Percentiles rank a stretch among this genome's conserved stretches.
phyloP scores from a whole-genome alignment of 139 green algal species.

The Ettlia oleoabundans region DNA sequence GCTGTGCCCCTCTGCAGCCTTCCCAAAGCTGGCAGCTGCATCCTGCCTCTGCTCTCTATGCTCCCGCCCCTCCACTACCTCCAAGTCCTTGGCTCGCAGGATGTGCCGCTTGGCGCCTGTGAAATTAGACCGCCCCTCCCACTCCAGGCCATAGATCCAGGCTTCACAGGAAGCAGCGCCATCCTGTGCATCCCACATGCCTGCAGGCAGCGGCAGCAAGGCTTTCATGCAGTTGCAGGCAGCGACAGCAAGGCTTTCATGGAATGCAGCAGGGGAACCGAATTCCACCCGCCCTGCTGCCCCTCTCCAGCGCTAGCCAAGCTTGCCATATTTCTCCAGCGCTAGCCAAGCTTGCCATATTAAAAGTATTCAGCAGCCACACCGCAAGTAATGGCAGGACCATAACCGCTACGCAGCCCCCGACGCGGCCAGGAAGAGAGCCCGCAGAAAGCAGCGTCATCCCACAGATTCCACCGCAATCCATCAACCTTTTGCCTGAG shows the following conservation, averaged over 20 bases:
- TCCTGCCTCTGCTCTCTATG: not conserved
- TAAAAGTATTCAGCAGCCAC: no score
- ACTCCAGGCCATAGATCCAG: slow-evolving; percentile 66
- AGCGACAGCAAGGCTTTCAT: not conserved
- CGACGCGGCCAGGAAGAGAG: no score
- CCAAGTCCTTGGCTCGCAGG: not conserved
- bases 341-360: not conserved
- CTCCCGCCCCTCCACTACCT: not conserved
- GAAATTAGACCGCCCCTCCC: slow-evolving; percentile 24
- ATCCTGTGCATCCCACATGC: slow-evolving; percentile 72
- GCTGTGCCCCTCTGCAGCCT: not conserved
- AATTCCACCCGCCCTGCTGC: not conserved
- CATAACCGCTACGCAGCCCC: no score
- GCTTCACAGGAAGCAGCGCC: slow-evolving; percentile 56
- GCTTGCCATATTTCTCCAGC: not conserved
- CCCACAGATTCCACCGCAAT: no score
- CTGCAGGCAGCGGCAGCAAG: slow-evolving; percentile 24
- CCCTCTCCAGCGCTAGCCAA: not conserved
- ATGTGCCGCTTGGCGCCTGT: not conserved
- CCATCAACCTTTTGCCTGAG: no score
- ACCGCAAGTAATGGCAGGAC: no score
- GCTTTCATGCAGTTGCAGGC: not conserved
- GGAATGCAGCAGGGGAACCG: not conserved
- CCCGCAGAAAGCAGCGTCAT: no score
- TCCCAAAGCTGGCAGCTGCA: not conserved